phyloP scores from a whole-genome alignment of 2,329 filamentous ascomycete genomes.

The Fusarium newnesense region DNA sequence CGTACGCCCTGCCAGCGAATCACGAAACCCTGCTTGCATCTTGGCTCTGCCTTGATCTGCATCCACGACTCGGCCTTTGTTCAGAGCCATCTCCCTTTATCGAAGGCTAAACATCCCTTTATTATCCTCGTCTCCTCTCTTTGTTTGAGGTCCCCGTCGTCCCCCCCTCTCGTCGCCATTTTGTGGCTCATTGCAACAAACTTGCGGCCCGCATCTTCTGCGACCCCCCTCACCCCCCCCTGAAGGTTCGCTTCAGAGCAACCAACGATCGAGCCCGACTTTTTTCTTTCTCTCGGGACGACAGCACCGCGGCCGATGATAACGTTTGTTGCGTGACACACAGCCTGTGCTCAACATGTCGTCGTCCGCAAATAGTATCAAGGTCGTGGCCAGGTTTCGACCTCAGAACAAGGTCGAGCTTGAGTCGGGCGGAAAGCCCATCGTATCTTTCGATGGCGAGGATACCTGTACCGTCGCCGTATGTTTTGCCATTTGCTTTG shows the following conservation, averaged over 20 bases:
- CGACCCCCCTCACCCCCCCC: constrained; percentile 34
- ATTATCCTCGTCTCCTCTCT: constrained; percentile 8
- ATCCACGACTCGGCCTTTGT: constrained; percentile 6
- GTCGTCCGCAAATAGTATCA: constrained; percentile 72
- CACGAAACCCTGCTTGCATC: constrained; percentile 18
- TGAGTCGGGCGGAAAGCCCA: constrained; percentile 87
- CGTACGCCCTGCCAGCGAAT: constrained; percentile 33
- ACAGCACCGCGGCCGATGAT: constrained; percentile 43
- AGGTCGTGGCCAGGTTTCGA: constrained; percentile 97
- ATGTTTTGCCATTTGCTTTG: constrained; percentile 51
- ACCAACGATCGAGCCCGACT: constrained; percentile 31
- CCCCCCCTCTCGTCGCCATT: constrained; percentile 37
- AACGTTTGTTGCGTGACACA: constrained; percentile 38
- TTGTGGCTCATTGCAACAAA: constrained; percentile 38
- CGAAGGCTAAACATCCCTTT: constrained; percentile 2
- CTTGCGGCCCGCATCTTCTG: constrained; percentile 39
- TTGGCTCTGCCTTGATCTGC: constrained; percentile 32
- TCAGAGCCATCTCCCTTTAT: constrained; percentile 2
- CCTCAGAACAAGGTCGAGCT: constrained; percentile 97
- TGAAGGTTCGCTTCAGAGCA: constrained; percentile 29
- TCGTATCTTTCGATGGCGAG: constrained; percentile 87
- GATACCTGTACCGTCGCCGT: constrained; percentile 91
- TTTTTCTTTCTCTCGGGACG: constrained; percentile 24
- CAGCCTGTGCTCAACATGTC: constrained; percentile 56
- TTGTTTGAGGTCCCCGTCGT: constrained; percentile 16